Conservation (phyloP, 2,329 filamentous ascomycete genomes). For the Fusarium sp. region DNA sequence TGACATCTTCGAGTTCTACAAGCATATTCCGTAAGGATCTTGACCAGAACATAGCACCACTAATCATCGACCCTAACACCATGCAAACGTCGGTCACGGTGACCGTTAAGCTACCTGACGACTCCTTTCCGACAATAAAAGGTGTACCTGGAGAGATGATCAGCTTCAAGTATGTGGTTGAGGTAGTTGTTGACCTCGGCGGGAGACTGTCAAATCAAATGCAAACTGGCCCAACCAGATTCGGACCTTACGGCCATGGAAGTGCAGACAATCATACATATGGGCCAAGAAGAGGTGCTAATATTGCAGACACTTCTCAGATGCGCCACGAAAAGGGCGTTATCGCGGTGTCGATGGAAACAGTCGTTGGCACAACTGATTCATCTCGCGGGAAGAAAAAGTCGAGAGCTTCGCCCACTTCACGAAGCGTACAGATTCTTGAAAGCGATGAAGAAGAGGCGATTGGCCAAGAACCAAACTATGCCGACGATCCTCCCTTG, state of each 20-base stretch:
- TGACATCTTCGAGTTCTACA: conserved; percentile 85
- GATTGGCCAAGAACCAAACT: conserved; percentile 33
- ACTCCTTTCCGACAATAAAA: conserved; percentile 90
- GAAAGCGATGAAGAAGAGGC: conserved; percentile 47
- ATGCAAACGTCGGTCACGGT: conserved; percentile 83
- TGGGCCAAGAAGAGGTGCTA: conserved; percentile 55
- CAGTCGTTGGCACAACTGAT: conserved; percentile 87
- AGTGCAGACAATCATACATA: conserved; percentile 44
- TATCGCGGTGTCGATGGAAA: conserved; percentile 85
- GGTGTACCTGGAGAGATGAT: conserved; percentile 94
- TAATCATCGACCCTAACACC: conserved; percentile 85
- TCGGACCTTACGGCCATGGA: conserved; percentile 46
- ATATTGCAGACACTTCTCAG: conserved; percentile 86
- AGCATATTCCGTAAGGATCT: conserved; percentile 97
- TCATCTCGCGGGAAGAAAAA: conserved; percentile 58
- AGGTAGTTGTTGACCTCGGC: conserved; percentile 91
- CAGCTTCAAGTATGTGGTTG: conserved; percentile 91
- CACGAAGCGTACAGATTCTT: conserved; percentile 41
- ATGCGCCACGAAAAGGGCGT: conserved; percentile 91
- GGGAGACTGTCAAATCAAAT: conserved; percentile 81
- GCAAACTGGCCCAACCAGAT: conserved; percentile 65
- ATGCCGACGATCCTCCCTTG: conserved; percentile 35
- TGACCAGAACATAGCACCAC: conserved; percentile 84
- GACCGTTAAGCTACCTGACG: conserved; percentile 85
- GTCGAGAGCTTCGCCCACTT: conserved; percentile 37